Evolutionary conservation across 73 alveolate species (phyloP).

Genomic region (Blepharisma stoltei): DNA sequence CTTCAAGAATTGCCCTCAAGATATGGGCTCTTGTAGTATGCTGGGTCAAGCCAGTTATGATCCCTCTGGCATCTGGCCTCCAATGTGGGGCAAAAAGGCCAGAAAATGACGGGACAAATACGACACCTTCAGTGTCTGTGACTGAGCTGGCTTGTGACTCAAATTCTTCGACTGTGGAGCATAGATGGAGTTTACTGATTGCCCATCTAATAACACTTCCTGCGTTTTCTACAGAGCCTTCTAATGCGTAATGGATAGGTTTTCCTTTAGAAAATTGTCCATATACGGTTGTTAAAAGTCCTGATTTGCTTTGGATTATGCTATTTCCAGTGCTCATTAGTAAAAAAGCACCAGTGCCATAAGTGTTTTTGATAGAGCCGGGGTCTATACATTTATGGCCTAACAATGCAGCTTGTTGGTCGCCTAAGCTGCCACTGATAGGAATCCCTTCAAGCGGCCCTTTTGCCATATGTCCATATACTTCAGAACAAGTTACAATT

Average conservation of each 20-base stretch:
- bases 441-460: constrained; percentile 58
- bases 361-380: constrained; percentile 76
- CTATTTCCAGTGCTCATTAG: constrained; percentile 52
- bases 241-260: constrained; percentile 57
- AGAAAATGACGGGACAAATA: constrained; percentile 67
- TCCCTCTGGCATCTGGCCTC: constrained; percentile 66
- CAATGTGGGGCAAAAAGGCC: constrained; percentile 80
- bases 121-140: constrained; percentile 57
- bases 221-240: constrained; percentile 72
- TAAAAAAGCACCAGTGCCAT: constrained; percentile 86
- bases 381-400: constrained; percentile 67
- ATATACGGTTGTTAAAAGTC: constrained; percentile 60
- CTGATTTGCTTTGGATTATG: constrained; percentile 24
- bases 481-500: constrained; percentile 40
- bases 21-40: constrained; percentile 59
- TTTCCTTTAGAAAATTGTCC: constrained; percentile 36
- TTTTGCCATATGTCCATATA: constrained; percentile 36
- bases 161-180: constrained; percentile 34
- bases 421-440: constrained; percentile 82
- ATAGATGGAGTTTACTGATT: constrained; percentile 37
- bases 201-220: constrained; percentile 63
- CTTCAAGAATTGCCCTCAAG: constrained; percentile 61
- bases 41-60: constrained; percentile 52
- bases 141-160: constrained; percentile 46
- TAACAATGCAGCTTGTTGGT: constrained; percentile 81